phyloP scores from a whole-genome alignment of 129 eudicot genomes.

The Centaurea solstitialis region DNA sequence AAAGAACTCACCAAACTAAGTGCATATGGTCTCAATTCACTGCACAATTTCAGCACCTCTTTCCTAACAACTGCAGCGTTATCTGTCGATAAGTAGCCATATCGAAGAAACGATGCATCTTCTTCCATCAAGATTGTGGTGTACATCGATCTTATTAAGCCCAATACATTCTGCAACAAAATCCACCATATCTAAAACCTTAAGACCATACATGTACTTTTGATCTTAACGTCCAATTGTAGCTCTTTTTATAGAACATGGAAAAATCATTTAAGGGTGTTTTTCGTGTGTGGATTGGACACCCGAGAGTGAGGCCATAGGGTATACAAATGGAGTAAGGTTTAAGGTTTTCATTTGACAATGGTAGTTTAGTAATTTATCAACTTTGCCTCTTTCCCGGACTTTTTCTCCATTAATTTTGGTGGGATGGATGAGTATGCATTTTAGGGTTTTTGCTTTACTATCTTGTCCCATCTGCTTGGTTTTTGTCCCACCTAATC shows the following conservation, averaged over 20 bases:
- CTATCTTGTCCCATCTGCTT: too few relatives aligned
- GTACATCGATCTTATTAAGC: constrained; percentile 73
- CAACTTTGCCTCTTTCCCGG: neutral
- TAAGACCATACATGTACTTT: neutral
- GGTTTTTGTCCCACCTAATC: too few relatives aligned
- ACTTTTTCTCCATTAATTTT: too few relatives aligned
- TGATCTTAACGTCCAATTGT: neutral
- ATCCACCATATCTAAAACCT: neutral
- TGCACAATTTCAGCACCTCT: constrained; percentile 79
- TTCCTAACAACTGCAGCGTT: constrained; percentile 80
- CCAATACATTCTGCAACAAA: constrained; percentile 62
- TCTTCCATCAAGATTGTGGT: constrained; percentile 75
- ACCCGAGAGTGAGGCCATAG: too few relatives aligned
- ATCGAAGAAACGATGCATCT: constrained; percentile 88
- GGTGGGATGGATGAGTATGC: neutral
- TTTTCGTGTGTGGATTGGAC: neutral
- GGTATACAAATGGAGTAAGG: too few relatives aligned
- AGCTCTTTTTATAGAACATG: neutral
- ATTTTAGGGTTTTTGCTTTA: too few relatives aligned
- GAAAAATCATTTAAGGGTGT: neutral
- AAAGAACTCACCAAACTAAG: constrained; percentile 79
- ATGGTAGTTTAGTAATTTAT: neutral
- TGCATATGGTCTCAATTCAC: constrained; percentile 88
- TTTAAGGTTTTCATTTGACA: neutral
- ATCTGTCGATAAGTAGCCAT: constrained; percentile 70